Conservation (phyloP, 768 basidiomycete genomes). For the Amanita pseudoporphyria region DNA sequence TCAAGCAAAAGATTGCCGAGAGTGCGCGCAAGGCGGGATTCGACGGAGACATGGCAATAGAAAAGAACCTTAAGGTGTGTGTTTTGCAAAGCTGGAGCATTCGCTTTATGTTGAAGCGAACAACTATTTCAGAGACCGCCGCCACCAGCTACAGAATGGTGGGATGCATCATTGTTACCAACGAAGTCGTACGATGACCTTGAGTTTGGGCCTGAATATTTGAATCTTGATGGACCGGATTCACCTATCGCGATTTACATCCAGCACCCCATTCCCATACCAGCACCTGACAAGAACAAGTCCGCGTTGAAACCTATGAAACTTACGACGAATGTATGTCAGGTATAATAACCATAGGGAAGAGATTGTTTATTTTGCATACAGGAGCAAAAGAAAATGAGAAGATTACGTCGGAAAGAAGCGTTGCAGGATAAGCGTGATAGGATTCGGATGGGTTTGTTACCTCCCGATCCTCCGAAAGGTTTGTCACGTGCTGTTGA, state of each 20-base stretch:
- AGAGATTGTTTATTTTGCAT: slow-evolving; percentile 13
- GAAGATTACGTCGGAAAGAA: slow-evolving; percentile 78
- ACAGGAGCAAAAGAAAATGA: slow-evolving; percentile 93
- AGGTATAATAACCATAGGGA: neutral
- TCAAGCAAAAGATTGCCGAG: slow-evolving; percentile 91
- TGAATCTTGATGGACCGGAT: slow-evolving; percentile 56
- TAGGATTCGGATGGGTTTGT: slow-evolving; percentile 89
- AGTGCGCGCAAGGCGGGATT: slow-evolving; percentile 89
- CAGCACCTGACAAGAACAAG: slow-evolving; percentile 83
- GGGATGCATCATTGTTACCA: slow-evolving; percentile 84
- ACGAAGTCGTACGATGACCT: slow-evolving; percentile 76
- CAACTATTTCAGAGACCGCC: slow-evolving; percentile 49
- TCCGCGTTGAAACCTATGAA: slow-evolving; percentile 76
- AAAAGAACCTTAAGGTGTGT: slow-evolving; percentile 79
- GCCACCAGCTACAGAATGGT: slow-evolving; percentile 94
- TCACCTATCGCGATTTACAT: slow-evolving; percentile 86
- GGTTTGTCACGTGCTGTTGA: slow-evolving; percentile 31
- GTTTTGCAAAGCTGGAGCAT: neutral
- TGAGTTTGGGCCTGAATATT: slow-evolving; percentile 37
- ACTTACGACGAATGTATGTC: slow-evolving; percentile 77
- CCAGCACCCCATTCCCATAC: slow-evolving; percentile 96
- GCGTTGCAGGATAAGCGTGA: slow-evolving; percentile 94
- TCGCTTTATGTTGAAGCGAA: neutral
- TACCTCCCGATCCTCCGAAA: slow-evolving; percentile 94
- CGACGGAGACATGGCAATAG: slow-evolving; percentile 87